Base-by-base conservation (phyloP, 371 early-diverging fungal genomes). In the Rhizopus sp. region DNA sequence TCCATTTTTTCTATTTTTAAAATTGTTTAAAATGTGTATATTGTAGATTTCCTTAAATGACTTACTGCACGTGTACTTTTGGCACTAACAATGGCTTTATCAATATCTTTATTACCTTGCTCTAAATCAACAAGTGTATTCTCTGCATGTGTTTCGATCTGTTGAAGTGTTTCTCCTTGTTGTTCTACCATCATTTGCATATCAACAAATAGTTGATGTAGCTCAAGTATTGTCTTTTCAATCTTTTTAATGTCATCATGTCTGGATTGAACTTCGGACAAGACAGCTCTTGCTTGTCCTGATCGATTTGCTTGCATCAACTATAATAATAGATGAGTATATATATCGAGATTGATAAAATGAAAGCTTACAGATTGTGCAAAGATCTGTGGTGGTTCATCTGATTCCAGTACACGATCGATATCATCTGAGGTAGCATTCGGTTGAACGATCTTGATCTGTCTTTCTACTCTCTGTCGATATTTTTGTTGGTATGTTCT, bases 171-270 rank as follows among this genome's bases (percentile, higher is more conserved):
- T 39, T 87, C 88, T 32, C 86, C 92, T 66, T 93, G 93, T 10
- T 86, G 85, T 29, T 87, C 85, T 5, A 93, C 91, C 60, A 93
- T 77, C 52, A 90, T 89, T 53, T 90, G 84, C 93, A 94, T 91
- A 68, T 94, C 94, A 52, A 88, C 81, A 67, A 92, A 94, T 57
- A 94, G 70, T 74, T 91, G 88, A 69, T 91, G 92, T 48, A 94
- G 69, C 80, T 94, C 93, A 44, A 91, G 51, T 51, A 93, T 89
- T n/a, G 87, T 86, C 71, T 88, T 84, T 69, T 93, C 95, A 58
- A 94, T 93, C 68, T 86, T 84, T 63, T 90, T 81, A 52, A 94
- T 90, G 59, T 94, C 95, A 52, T 89, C 81, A 60, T 94, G 95
- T 45, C 91, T 78, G 57, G 83, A 83, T 71, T 93, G 92, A 16